Evolutionary conservation across 2,329 filamentous ascomycete species (phyloP).

Genomic region (Mycosphaerella sp.): DNA sequence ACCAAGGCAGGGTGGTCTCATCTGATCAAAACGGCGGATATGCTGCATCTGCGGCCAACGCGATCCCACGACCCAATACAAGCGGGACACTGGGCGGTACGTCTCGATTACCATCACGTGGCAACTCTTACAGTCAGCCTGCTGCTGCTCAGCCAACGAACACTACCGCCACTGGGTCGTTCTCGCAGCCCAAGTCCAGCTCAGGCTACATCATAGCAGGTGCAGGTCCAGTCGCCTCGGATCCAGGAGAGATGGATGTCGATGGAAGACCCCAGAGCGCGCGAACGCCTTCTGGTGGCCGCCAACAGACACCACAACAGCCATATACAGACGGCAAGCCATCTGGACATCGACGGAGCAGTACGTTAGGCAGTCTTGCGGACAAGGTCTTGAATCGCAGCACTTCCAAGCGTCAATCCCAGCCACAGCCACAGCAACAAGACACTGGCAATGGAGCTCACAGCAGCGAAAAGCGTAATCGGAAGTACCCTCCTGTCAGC

Average conservation of each 20-base stretch:
- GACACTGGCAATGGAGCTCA: constrained; percentile 40
- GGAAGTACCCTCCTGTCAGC: constrained; percentile 81
- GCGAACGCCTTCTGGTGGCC: constrained; percentile 40
- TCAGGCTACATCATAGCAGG: constrained; percentile 65
- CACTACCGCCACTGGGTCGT: constrained; percentile 81
- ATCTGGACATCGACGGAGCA: constrained; percentile 61
- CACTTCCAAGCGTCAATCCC: constrained; percentile 30
- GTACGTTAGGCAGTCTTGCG: constrained; percentile 54
- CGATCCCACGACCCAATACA: constrained; percentile 63
- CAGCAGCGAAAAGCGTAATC: constrained; percentile 52
- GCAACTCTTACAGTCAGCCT: constrained; percentile 78
- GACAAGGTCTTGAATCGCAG: constrained; percentile 77
- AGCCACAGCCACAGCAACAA: constrained; percentile 33
- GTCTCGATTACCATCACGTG: constrained; percentile 61
- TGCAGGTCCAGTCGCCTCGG: constrained; percentile 49
- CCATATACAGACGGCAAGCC: constrained; percentile 58
- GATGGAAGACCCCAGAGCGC: constrained; percentile 53
- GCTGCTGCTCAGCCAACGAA: constrained; percentile 78
- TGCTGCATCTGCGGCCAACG: constrained; percentile 26
- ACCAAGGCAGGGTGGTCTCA: constrained; percentile 48
- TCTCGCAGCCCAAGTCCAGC: constrained; percentile 66
- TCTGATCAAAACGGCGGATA: constrained; percentile 38
- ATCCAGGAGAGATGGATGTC: constrained; percentile 42
- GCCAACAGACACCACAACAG: constrained; percentile 46
- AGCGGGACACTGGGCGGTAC: constrained; percentile 64